Base-by-base conservation (phyloP, 208 protist genomes). In the Trypanosoma boissoni region DNA sequence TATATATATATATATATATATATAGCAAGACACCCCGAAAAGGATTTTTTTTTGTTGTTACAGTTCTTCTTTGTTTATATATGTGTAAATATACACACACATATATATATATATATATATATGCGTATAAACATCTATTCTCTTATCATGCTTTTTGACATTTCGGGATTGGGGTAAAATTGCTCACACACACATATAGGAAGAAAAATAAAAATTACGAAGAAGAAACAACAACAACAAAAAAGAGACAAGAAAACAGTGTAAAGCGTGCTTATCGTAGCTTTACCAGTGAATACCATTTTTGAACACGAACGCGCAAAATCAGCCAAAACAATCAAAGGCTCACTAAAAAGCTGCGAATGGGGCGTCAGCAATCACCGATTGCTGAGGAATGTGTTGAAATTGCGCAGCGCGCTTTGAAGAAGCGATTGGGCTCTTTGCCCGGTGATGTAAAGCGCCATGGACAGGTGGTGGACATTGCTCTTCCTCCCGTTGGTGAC, bases 391-490 rank as follows among this genome's bases (percentile, higher is more conserved):
- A 86, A 46, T 91, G 81, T 58, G 37, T 91, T 16, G 54, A 66
- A 12, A 79, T 84, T 14, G 78, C 75, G 8, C 66, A 74, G 14
- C 83, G 86, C 49, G 59, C 82, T 3, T 65, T 88, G 16, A 87
- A 78, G 39, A 87, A 86, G 51, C 66, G 61, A 28, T 50, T 92
- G 21, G 75, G 74, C 9, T 71, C 72, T 37, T 62, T 78, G 1
- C 46, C 81, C 16, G 28, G 26, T 14, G 28, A 59, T 10, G 64
- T 69, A 9, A 34, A 71, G 2, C 50, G 60, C 12, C 42, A 54
- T 9, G 65, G 49, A 0, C 48, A 51, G 18, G 71, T 73, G 0
- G 49, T 81, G 6, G 72, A 86, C 49, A 48, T 89, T 58, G 43
- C 36, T 20, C 75, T 91, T 51, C 59, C 59, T 21, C 59, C 63